Percentiles rank a stretch among this genome's conserved stretches.
Conservation (phyloP, 441 rosid species). For the Gossypium gossypioides region DNA sequence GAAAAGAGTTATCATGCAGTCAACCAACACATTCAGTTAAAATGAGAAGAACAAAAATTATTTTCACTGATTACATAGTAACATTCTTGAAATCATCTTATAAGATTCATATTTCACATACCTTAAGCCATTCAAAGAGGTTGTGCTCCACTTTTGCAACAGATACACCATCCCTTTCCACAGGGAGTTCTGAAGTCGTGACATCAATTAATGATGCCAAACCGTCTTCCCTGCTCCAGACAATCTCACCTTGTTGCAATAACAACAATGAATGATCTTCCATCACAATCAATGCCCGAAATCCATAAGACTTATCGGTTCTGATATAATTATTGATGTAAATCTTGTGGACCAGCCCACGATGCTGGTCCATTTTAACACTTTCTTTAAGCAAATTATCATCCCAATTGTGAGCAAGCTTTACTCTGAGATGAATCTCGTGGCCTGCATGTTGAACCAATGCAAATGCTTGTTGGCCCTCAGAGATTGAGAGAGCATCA, state of each 20-base stretch:
- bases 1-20: no score
- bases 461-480: conserved; percentile 66
- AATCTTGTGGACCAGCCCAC: conserved; percentile 79
- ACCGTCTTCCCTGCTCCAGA: conserved; percentile 95
- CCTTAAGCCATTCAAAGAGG: conserved; percentile 96
- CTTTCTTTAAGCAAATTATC: conserved; percentile 63
- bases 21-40: background rate
- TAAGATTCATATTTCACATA: conserved; percentile 18
- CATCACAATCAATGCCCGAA: conserved; percentile 89
- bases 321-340: conserved; percentile 77
- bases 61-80: background rate
- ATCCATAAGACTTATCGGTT: conserved; percentile 87
- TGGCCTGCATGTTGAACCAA: conserved; percentile 49
- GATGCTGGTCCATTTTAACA: conserved; percentile 56
- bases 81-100: background rate
- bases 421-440: conserved; percentile 64
- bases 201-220: conserved; percentile 84
- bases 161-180: conserved; percentile 81
- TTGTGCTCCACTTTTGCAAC: conserved; percentile 89
- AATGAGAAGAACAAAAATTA: background rate
- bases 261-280: conserved; percentile 94
- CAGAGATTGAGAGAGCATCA: conserved; percentile 60
- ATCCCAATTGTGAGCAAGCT: conserved; percentile 56
- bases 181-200: conserved; percentile 79
- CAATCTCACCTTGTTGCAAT: conserved; percentile 85